Percentiles rank a stretch among this genome's conserved stretches.
Conservation (phyloP, 306 rosid species). For the Ochetophila trinervis region DNA sequence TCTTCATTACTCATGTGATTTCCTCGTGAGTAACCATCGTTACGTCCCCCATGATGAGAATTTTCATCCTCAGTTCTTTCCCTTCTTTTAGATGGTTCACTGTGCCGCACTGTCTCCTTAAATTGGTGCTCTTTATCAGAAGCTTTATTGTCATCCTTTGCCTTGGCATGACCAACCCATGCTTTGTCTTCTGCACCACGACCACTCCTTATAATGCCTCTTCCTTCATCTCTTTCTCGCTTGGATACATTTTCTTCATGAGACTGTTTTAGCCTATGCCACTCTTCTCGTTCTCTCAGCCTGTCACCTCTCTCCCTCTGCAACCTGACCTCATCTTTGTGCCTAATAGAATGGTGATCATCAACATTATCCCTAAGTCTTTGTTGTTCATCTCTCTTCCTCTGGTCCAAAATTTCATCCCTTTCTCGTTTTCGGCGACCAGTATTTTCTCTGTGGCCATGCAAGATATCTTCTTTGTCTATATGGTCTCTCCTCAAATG, state of each 20-base stretch:
- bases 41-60: conserved; percentile 68
- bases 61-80: conserved; percentile 69
- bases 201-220: conserved; percentile 64
- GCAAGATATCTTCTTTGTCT: conserved; percentile 72
- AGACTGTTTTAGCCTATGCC: conserved; percentile 76
- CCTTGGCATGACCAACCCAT: conserved; percentile 67
- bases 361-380: conserved; percentile 67
- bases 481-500: conserved; percentile 66
- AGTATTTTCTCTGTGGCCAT: conserved; percentile 62
- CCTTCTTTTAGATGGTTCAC: conserved; percentile 74
- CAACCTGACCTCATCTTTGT: conserved; percentile 75
- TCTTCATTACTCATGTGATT: conserved; percentile 62
- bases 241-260: conserved; percentile 73
- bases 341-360: conserved; percentile 69
- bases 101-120: conserved; percentile 61
- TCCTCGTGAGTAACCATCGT: conserved; percentile 59
- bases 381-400: conserved; percentile 71
- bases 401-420: conserved; percentile 70
- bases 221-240: conserved; percentile 86
- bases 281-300: conserved; percentile 84
- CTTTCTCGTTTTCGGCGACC: conserved; percentile 70
- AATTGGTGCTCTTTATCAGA: conserved; percentile 70
- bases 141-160: conserved; percentile 67
- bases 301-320: conserved; percentile 78
- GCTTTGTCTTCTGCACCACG: conserved; percentile 73